Conservation (phyloP, 2,329 filamentous ascomycete species). For the Metarhizium album region DNA sequence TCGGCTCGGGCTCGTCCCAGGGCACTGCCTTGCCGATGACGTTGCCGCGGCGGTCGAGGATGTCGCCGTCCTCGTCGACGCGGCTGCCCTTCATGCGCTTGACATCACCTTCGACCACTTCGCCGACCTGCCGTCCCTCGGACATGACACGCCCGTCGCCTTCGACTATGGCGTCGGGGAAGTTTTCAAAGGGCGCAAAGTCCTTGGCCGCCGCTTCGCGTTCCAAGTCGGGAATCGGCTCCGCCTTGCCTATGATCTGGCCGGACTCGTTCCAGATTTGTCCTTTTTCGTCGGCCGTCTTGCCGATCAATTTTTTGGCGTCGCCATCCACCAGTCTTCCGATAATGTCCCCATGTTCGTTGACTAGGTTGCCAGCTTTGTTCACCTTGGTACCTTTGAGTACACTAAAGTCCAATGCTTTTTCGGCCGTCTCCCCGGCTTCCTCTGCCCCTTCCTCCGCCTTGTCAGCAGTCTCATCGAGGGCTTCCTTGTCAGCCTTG, state of each 20-base stretch:
- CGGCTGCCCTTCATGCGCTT: constrained; percentile 53
- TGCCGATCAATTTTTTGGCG: constrained; percentile 51
- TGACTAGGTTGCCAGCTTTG: constrained; percentile 47
- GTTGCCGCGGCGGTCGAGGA: constrained; percentile 58
- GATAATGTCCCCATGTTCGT: constrained; percentile 41
- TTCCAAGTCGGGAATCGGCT: constrained; percentile 44
- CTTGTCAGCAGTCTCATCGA: not conserved
- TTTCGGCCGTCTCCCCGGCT: constrained; percentile 13
- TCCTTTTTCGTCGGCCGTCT: constrained; percentile 53
- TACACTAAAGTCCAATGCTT: constrained; percentile 32
- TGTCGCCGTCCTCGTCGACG: constrained; percentile 59
- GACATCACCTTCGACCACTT: constrained; percentile 51
- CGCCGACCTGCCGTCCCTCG: constrained; percentile 45
- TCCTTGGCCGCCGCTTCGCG: constrained; percentile 33
- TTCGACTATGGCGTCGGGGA: constrained; percentile 42
- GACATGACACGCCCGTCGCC: constrained; percentile 28
- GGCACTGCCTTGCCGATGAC: constrained; percentile 56
- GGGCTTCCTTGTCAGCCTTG: constrained; percentile 1
- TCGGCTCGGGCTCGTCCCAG: constrained; percentile 43
- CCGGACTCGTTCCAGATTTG: constrained; percentile 62
- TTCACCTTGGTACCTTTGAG: constrained; percentile 47
- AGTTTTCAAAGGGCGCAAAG: constrained; percentile 45
- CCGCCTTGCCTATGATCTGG: constrained; percentile 55
- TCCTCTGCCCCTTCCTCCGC: constrained; percentile 10
- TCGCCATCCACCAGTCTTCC: constrained; percentile 56